phyloP scores from a whole-genome alignment of 2,329 filamentous ascomycete species.

The Clarireedia paspali region DNA sequence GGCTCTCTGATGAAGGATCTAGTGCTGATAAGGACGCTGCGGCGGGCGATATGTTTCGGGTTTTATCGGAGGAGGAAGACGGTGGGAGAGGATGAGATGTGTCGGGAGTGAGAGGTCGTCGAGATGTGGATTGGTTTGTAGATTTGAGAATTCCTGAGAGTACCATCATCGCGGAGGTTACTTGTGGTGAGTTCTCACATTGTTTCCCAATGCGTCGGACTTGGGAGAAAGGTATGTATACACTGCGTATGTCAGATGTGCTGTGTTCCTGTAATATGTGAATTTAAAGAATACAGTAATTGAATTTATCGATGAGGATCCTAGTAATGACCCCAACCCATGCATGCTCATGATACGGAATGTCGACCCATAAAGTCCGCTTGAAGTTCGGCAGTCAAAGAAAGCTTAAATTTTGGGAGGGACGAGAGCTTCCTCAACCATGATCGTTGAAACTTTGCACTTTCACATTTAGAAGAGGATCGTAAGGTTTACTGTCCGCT shows the following conservation, averaged over 20 bases:
- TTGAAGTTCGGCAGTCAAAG: no score
- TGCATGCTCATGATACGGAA: not conserved
- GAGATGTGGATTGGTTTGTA: slow-evolving; percentile 31
- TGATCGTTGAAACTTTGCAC: no score
- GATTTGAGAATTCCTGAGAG: slow-evolving; percentile 41
- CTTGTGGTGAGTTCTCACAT: slow-evolving; percentile 7
- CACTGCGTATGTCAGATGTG: not conserved
- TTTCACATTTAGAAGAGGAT: no score
- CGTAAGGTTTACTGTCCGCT: no score
- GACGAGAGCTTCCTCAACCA: no score
- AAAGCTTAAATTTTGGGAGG: no score
- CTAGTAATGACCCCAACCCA: not conserved
- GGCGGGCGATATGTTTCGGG: slow-evolving; percentile 27
- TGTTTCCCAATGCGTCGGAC: not conserved
- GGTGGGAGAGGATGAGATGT: not conserved
- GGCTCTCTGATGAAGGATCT: slow-evolving; percentile 9
- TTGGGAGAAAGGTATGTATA: not conserved
- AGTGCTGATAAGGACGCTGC: slow-evolving; percentile 13
- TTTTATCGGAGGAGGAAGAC: not conserved
- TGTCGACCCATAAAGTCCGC: not conserved
- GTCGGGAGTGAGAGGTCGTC: slow-evolving; percentile 18
- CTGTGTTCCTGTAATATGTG: not conserved
- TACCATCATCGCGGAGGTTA: slow-evolving; percentile 37
- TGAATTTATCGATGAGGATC: not conserved
- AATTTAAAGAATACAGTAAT: not conserved